Base-by-base conservation (phyloP, 164 flowering plant genomes). In the Piper longum region DNA sequence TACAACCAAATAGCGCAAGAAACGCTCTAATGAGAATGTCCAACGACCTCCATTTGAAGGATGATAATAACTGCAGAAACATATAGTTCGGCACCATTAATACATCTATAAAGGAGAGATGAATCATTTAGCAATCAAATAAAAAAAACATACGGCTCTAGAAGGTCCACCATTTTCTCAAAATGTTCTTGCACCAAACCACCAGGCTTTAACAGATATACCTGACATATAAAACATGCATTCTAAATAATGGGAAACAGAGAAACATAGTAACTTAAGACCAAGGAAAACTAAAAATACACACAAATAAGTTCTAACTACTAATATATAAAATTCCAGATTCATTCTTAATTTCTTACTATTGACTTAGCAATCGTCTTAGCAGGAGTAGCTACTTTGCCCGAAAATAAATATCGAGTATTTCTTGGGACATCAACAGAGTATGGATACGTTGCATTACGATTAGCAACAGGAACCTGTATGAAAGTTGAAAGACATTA, bases 31-130 rank as follows among this genome's bases (percentile, higher is more conserved):
- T 19, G 96, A 75, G 70, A 83, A 87, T 62, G 97, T 95, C 99
- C 99, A 90, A 48, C 95, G 95, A 65, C 99, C 99, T 67, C 97
- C 97, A 81, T 95, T 95, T 63, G 99, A 95, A 26, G 99, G 99
- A 73, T 95, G 99, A 73, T 90, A 95, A 76, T 86, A 95, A 73
- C 99, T 95, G 71, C 41, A 71, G 58, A 42, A n/a, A 72, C 59
- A 62, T 62, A 55, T 59, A 12, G 9, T 48, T 48, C 14, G 52
- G 3, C 14, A 14, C 14, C 14, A 48, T 48, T 48, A 48, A 48
- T 48, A 48, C 52, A 48, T 14, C 48, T 5, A 44, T 44, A 44
- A 48, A 48, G 52, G 52, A 5, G 11, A 14, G 14, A 48, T 48
- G 14, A 9, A 9, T 44, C 13, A n/a, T 17, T 39, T 36, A 16